Evolutionary conservation across 2,329 filamentous ascomycete genomes (phyloP).

Genomic region (Lachnellula hyalina): DNA sequence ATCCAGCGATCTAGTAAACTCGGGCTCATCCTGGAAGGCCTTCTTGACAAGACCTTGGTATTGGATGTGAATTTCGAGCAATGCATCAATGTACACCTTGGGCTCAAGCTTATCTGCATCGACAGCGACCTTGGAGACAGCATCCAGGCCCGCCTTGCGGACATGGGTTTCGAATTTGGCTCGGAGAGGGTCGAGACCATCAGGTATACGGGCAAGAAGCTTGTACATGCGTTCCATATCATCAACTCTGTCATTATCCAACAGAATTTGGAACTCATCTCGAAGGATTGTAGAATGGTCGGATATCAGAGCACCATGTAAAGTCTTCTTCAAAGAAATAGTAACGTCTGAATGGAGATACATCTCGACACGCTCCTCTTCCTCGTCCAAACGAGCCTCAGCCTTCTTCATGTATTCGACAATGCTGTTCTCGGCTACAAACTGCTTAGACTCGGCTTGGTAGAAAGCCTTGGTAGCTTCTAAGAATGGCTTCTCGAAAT

Average conservation of each 20-base stretch:
- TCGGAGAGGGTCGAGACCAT: constrained; percentile 84
- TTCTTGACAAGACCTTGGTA: constrained; percentile 88
- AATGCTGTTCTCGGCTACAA: constrained; percentile 93
- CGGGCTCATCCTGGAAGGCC: constrained; percentile 90
- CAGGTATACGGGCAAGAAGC: constrained; percentile 80
- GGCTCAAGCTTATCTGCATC: constrained; percentile 89
- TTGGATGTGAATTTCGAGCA: constrained; percentile 89
- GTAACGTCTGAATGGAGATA: constrained; percentile 91
- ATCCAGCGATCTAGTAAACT: constrained; percentile 92
- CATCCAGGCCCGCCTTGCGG: constrained; percentile 77
- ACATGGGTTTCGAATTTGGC: constrained; percentile 89
- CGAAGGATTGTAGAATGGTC: constrained; percentile 81
- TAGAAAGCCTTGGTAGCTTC: constrained; percentile 82
- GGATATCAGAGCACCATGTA: constrained; percentile 82
- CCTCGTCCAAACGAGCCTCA: constrained; percentile 79
- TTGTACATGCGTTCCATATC: constrained; percentile 97
- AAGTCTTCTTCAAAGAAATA: constrained; percentile 74
- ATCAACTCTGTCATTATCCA: constrained; percentile 91
- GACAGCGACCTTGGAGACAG: constrained; percentile 84
- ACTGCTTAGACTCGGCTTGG: constrained; percentile 84
- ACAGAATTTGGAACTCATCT: constrained; percentile 90
- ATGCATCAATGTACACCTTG: constrained; percentile 91
- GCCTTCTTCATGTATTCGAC: constrained; percentile 99
- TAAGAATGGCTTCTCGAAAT: constrained; percentile 92
- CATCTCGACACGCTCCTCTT: constrained; percentile 87